Conservation (phyloP, 2,329 filamentous ascomycete genomes). For the Massarina eburnea region DNA sequence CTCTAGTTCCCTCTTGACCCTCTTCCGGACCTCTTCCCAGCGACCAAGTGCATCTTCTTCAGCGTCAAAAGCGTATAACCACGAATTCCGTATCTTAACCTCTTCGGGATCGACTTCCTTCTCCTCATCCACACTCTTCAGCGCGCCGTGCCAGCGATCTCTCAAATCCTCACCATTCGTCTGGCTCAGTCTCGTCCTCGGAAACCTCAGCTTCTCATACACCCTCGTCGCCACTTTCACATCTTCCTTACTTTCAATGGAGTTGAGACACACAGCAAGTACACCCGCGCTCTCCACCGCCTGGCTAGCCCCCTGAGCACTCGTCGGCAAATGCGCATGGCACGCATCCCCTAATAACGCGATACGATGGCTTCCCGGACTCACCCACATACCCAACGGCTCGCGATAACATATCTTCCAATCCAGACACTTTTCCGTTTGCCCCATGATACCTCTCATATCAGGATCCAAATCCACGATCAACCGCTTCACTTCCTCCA, state of each 20-base stretch:
- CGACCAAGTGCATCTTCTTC: conserved; percentile 18
- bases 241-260: conserved; percentile 10
- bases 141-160: conserved; percentile 22
- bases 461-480: conserved; percentile 46
- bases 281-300: conserved; percentile 51
- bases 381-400: conserved; percentile 54
- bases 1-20: conserved; percentile 14
- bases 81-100: conserved; percentile 25
- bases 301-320: conserved; percentile 55
- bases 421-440: conserved; percentile 50
- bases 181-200: conserved; percentile 23
- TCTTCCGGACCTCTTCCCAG: conserved; percentile 12
- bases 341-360: conserved; percentile 55
- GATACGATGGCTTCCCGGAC: conserved; percentile 46
- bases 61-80: conserved; percentile 23
- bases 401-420: conserved; percentile 59
- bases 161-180: conserved; percentile 26
- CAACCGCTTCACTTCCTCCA: conserved; percentile 19
- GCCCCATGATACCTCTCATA: conserved; percentile 50
- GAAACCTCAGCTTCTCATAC: conserved; percentile 26
- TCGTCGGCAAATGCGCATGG: conserved; percentile 56
- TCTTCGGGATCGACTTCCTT: conserved; percentile 21
- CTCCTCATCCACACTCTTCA: conserved; percentile 23
- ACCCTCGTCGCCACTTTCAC: conserved; percentile 20
- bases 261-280: conserved; percentile 18